phyloP scores from a whole-genome alignment of 2,329 filamentous ascomycete genomes.

The Pseudopyricularia cyperi region DNA sequence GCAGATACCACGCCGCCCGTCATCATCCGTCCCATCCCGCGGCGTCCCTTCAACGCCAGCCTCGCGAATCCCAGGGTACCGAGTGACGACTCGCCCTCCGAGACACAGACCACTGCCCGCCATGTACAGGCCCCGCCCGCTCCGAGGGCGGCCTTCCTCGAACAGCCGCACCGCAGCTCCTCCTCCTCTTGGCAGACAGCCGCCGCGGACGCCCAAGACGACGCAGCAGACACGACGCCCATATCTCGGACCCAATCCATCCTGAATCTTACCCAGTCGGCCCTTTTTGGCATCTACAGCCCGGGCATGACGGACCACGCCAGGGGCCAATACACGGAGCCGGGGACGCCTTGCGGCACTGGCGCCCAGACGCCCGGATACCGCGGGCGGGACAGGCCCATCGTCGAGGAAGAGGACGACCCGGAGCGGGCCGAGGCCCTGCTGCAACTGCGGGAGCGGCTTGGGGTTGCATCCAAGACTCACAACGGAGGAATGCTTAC shows the following conservation, averaged over 20 bases:
- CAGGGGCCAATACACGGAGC: slow-evolving; percentile 29
- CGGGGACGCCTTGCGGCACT: slow-evolving; percentile 64
- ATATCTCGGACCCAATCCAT: slow-evolving; percentile 63
- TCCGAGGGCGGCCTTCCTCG: slow-evolving; percentile 10
- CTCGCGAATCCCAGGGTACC: slow-evolving; percentile 32
- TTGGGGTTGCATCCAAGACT: background rate
- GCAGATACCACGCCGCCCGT: slow-evolving; percentile 14
- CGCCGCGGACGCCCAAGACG: slow-evolving; percentile 5
- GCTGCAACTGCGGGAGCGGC: slow-evolving; percentile 1
- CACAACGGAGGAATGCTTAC: background rate
- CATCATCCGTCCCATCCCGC: slow-evolving; percentile 56
- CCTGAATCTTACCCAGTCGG: slow-evolving; percentile 77
- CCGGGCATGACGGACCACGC: slow-evolving; percentile 27
- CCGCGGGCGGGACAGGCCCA: slow-evolving; percentile 13
- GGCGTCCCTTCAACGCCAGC: slow-evolving; percentile 55
- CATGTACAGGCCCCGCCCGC: slow-evolving; percentile 11
- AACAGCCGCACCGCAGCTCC: slow-evolving; percentile 5
- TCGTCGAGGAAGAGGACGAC: slow-evolving; percentile 1
- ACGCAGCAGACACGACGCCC: slow-evolving; percentile 15
- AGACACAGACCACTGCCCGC: slow-evolving; percentile 7
- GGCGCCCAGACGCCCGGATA: slow-evolving; percentile 55
- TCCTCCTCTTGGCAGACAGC: background rate
- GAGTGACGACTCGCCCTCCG: slow-evolving; percentile 22
- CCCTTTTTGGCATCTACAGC: slow-evolving; percentile 83
- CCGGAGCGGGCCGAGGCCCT: background rate